Conservation (phyloP, 768 basidiomycete species). For the Lactifluus hygrophoroides region DNA sequence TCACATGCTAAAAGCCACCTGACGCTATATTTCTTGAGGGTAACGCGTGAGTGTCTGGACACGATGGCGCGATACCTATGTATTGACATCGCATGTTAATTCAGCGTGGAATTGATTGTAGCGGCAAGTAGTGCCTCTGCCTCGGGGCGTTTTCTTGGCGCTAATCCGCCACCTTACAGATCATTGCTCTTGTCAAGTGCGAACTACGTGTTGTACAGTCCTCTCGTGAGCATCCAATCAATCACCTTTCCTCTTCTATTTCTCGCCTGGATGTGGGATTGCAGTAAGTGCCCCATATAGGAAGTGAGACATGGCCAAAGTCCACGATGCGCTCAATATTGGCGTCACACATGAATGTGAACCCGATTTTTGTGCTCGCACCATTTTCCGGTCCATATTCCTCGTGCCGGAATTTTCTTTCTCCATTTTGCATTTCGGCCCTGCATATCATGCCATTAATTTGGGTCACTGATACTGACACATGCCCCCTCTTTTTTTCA, state of each 20-base stretch:
- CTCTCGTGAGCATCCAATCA: constrained; percentile 30
- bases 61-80: neutral
- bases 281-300: no score
- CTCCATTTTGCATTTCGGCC: no score
- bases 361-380: neutral
- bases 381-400: neutral
- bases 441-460: neutral
- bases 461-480: neutral
- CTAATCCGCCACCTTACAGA: constrained; percentile 26
- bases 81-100: neutral
- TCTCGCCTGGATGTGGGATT: no score
- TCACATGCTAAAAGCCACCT: neutral
- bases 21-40: constrained; percentile 21
- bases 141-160: neutral
- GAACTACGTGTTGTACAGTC: constrained; percentile 39
- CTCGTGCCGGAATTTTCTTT: no score
- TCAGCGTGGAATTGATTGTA: constrained; percentile 37
- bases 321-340: no score
- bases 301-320: no score
- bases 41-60: constrained; percentile 23
- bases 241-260: neutral
- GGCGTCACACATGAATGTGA: no score
- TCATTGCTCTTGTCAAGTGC: constrained; percentile 39
- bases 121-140: constrained; percentile 26
- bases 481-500: constrained; percentile 11